Percentiles rank a stretch among this genome's conserved stretches.
These are phyloP conservation scores for Penicillium lividum DNA, from an alignment of 495 filamentous ascomycete species.

Conservation along the genomic window DNA sequence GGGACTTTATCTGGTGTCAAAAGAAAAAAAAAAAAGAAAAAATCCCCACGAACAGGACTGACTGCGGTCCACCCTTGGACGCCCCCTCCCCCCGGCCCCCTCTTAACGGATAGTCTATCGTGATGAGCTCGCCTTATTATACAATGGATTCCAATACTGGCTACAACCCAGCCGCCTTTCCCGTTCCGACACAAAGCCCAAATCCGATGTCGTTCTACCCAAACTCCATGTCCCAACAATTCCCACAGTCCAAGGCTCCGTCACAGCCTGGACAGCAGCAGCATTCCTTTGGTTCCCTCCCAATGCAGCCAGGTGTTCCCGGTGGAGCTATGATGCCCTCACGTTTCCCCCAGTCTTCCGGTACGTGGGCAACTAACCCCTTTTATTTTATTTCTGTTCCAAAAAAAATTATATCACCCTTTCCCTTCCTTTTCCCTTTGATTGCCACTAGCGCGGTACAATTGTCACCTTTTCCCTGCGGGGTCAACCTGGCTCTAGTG, in stretches of 20 bases:
- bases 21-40: conserved; percentile 9
- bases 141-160: conserved; percentile 49
- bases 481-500: conserved; percentile 7
- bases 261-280: conserved; percentile 33
- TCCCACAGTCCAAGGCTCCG: conserved; percentile 38
- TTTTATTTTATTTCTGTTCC: background rate
- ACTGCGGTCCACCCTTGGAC: conserved; percentile 12
- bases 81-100: conserved; percentile 11
- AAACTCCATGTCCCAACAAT: conserved; percentile 39
- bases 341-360: conserved; percentile 41
- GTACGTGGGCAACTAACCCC: conserved; percentile 32
- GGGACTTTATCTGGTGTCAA: conserved; percentile 2
- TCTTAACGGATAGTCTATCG: conserved; percentile 13
- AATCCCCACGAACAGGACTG: conserved; percentile 8
- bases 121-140: conserved; percentile 24
- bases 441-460: conserved; percentile 6
- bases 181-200: conserved; percentile 41
- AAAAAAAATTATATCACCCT: conserved; percentile 1
- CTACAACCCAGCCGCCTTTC: conserved; percentile 40
- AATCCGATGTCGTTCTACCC: conserved; percentile 45
- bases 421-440: background rate
- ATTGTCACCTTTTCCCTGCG: conserved; percentile 10
- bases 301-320: conserved; percentile 42
- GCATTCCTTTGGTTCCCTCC: conserved; percentile 44
- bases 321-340: conserved; percentile 49